phyloP scores from a whole-genome alignment of 352 stramenopile genomes.

The Peronospora farinosa region DNA sequence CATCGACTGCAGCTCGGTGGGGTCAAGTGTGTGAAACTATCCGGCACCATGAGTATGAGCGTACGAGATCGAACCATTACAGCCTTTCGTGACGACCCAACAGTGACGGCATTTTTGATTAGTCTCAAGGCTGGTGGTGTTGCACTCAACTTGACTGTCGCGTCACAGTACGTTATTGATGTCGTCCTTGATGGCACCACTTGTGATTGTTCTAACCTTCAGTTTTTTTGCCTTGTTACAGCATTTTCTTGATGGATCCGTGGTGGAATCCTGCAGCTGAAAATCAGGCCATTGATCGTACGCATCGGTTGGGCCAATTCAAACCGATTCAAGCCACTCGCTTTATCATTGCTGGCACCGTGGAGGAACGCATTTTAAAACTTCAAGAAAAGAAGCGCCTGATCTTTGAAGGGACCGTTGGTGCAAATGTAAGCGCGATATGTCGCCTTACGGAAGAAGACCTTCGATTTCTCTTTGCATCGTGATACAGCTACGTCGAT shows the following conservation, averaged over 20 bases:
- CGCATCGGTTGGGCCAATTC: slow-evolving; percentile 96
- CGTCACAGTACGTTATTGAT: slow-evolving; percentile 81
- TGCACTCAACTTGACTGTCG: slow-evolving; percentile 96
- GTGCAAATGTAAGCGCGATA: slow-evolving; percentile 84
- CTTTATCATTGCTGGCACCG: slow-evolving; percentile 97
- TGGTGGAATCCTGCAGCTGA: slow-evolving; percentile 98
- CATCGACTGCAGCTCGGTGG: slow-evolving; percentile 89
- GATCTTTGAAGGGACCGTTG: slow-evolving; percentile 99
- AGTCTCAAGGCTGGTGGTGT: slow-evolving; percentile 98
- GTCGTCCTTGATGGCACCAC: slow-evolving; percentile 1
- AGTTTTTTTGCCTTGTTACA: slow-evolving; percentile 23
- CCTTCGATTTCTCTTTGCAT: slow-evolving; percentile 88
- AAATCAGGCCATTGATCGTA: slow-evolving; percentile 95
- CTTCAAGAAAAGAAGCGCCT: slow-evolving; percentile 91
- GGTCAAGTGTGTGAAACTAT: slow-evolving; percentile 88
- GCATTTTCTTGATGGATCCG: slow-evolving; percentile 95
- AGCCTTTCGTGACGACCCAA: slow-evolving; percentile 85
- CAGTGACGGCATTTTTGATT: slow-evolving; percentile 95
- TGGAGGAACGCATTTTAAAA: slow-evolving; percentile 98
- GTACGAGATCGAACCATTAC: slow-evolving; percentile 75
- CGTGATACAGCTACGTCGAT: slow-evolving; percentile 16
- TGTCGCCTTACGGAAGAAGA: slow-evolving; percentile 91
- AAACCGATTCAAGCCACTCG: slow-evolving; percentile 94
- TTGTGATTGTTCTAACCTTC: slow-evolving; percentile 9
- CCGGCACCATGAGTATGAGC: slow-evolving; percentile 87